These are phyloP conservation scores for Yamagishiella unicocca DNA, from an alignment of 139 green algal genomes.

Conservation along the genomic window DNA sequence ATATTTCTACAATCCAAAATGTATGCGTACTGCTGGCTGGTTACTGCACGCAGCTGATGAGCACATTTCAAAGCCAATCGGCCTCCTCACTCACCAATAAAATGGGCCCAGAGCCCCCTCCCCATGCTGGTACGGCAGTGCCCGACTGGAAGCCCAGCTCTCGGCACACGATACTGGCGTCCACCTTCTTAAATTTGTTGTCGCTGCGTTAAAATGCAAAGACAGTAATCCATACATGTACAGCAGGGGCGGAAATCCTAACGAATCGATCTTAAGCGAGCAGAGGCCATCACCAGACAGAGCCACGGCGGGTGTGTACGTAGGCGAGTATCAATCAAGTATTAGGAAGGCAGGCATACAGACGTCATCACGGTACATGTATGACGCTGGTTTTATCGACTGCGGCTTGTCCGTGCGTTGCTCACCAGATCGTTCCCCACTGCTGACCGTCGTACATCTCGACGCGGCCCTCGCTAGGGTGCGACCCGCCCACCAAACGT, in stretches of 20 bases:
- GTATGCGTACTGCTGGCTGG: too few species aligned
- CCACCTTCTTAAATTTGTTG: neutral
- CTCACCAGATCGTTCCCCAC: conserved; percentile 1
- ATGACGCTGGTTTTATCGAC: neutral
- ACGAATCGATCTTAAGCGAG: too few species aligned
- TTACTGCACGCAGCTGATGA: too few species aligned
- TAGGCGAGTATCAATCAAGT: neutral
- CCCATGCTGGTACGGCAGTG: neutral
- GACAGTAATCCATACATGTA: neutral
- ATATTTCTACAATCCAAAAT: too few species aligned
- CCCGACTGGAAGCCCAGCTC: neutral
- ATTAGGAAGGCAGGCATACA: neutral
- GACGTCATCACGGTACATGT: neutral
- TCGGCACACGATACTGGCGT: neutral
- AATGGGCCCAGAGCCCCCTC: too few species aligned
- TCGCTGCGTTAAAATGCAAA: neutral
- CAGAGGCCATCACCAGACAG: too few species aligned
- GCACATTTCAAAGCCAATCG: too few species aligned
- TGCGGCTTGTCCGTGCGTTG: neutral
- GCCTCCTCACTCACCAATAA: too few species aligned
- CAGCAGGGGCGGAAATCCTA: neutral
- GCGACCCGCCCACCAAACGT: neutral
- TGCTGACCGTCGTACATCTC: neutral
- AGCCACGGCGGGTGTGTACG: too few species aligned
- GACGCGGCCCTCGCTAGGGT: neutral